Conservation (phyloP, 2,329 filamentous ascomycete species). For the Xylaria sp. region DNA sequence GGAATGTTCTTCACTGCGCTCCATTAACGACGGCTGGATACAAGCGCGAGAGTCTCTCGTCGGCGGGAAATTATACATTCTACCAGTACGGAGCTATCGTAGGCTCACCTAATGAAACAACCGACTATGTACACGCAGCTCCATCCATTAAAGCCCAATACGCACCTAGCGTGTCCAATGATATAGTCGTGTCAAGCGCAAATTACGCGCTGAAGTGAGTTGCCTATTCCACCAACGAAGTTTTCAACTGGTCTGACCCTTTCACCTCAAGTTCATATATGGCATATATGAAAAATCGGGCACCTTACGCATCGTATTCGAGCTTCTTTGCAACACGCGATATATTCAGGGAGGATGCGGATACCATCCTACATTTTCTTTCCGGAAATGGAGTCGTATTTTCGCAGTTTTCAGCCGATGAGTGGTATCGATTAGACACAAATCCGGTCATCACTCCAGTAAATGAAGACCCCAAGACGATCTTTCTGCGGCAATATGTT, state of each 20-base stretch:
- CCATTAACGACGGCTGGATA: conserved; percentile 28
- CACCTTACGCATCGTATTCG: background rate
- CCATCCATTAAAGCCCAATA: background rate
- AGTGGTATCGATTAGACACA: conserved; percentile 1
- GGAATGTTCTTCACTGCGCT: conserved; percentile 32
- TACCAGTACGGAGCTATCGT: no score
- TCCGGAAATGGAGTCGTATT: conserved; percentile 8
- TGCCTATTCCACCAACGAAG: background rate
- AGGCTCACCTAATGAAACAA: background rate
- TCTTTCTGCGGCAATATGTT: background rate
- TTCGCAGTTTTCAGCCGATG: background rate
- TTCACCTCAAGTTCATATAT: background rate
- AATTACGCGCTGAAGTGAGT: background rate
- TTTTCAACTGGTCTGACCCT: background rate
- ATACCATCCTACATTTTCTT: background rate
- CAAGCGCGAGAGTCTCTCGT: background rate
- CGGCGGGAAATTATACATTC: background rate
- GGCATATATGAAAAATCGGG: background rate
- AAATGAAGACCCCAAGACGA: no score
- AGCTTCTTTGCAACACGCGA: background rate
- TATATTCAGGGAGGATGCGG: background rate
- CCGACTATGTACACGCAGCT: background rate
- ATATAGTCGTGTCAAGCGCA: background rate
- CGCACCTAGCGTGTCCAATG: background rate
- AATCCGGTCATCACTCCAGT: background rate